Evolutionary conservation across 2,329 filamentous ascomycete genomes (phyloP).

Genomic region (Fusarium sp.): DNA sequence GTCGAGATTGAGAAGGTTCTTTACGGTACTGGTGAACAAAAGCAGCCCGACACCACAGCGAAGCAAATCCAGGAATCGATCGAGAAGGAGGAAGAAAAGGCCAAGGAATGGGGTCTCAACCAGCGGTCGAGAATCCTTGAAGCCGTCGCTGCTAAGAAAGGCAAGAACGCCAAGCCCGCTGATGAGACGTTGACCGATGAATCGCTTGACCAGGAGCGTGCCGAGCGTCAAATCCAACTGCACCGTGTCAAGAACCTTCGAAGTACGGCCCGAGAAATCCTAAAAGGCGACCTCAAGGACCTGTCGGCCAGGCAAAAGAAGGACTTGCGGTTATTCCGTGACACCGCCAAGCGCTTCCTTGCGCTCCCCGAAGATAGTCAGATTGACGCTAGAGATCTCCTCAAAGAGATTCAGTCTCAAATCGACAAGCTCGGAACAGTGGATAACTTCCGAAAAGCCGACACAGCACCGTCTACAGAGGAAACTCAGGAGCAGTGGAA

Average conservation of each 20-base stretch:
- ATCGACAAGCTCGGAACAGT: conserved; percentile 50
- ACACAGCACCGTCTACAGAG: conserved; percentile 32
- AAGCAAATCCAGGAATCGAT: conserved; percentile 44
- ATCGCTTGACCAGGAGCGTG: conserved; percentile 24
- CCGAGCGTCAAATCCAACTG: conserved; percentile 43
- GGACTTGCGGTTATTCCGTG: conserved; percentile 77
- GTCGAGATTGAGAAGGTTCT: conserved; percentile 90
- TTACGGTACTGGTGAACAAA: conserved; percentile 83
- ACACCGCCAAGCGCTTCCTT: conserved; percentile 71
- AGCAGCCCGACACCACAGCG: conserved; percentile 55
- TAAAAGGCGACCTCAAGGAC: conserved; percentile 57
- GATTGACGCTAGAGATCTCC: conserved; percentile 46
- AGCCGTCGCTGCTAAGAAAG: conserved; percentile 37
- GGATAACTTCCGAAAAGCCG: conserved; percentile 48
- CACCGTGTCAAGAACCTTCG: conserved; percentile 44
- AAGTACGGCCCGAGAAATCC: conserved; percentile 49
- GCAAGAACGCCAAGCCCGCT: conserved; percentile 31
- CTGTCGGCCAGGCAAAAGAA: conserved; percentile 79
- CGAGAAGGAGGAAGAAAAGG: conserved; percentile 45
- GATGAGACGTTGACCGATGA: conserved; percentile 38
- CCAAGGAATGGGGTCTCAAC: conserved; percentile 38
- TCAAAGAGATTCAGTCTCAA: conserved; percentile 49
- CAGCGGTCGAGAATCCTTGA: conserved; percentile 33
- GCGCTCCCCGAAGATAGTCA: conserved; percentile 49
- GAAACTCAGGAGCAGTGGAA: conserved; percentile 27